Base-by-base conservation (phyloP, 768 basidiomycete species). In the Leccinum truebloodii region DNA sequence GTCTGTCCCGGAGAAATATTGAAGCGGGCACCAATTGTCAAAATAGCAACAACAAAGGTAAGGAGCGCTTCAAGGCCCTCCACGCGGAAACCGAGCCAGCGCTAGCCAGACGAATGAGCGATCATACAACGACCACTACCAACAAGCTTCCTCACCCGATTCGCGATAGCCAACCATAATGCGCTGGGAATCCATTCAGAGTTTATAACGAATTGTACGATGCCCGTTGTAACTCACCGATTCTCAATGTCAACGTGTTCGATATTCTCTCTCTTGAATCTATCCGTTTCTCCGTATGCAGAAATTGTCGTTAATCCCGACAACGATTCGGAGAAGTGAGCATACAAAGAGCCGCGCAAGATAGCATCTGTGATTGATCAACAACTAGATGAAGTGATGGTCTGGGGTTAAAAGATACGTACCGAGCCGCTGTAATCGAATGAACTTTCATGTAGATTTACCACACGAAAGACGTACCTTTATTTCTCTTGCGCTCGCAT, bases 311-410 rank as follows among this genome's bases (percentile, higher is more conserved):
- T 82, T 41, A 96, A 74, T 18, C 95, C 95, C 12, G 89, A 88
- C 12, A 97, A 78, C 30, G 89, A 91, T 76, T 97, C 95, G 3
- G 92, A 92, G 75, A 97, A 97, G 69, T 95, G 94, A 1, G 93
- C 88, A 71, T 97, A 97, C 18, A 98, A 75, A 0, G 89, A 87
- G 0, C 91, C 90, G 26, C 94, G 86, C 30, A 97, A 73, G n/a
- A 96, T 81, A 26, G 92, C 86, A 76, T 96, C 93, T 85, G 62
- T 26, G 35, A 41, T 26, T 22, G 13, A 13, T 41, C 44, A 6
- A 59, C 35, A 65, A 49, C 10, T 54, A 13, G 5, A n/a, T 24
- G 16, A 20, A 16, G 0, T 16, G 4, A 63, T 32, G 59, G 8
- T 18, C 14, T 13, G 34, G 32, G 10, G 32, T 34, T 49, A 46